phyloP scores from a whole-genome alignment of 768 basidiomycete species.

The Lentinula sp. region DNA sequence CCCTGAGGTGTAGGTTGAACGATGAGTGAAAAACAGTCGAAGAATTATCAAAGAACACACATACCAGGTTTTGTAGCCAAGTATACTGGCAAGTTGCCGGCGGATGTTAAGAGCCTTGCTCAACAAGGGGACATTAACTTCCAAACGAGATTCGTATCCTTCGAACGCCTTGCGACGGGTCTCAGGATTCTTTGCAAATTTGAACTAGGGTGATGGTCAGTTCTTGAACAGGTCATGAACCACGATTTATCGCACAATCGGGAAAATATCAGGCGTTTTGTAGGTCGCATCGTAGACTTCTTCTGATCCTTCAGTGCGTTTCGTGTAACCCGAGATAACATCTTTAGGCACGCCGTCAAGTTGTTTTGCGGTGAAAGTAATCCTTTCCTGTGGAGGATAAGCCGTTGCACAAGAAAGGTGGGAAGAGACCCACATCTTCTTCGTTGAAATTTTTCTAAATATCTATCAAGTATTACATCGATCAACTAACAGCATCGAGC shows the following conservation, averaged over 20 bases:
- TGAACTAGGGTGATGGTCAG: constrained; percentile 44
- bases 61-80: constrained; percentile 71
- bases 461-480: neutral
- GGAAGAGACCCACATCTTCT: constrained; percentile 51
- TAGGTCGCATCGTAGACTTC: constrained; percentile 70
- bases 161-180: constrained; percentile 65
- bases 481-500: constrained; percentile 16
- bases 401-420: neutral
- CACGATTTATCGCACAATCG: constrained; percentile 42
- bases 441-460: constrained; percentile 84
- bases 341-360: constrained; percentile 77
- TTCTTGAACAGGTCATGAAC: neutral
- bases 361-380: constrained; percentile 66
- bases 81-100: constrained; percentile 57
- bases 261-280: constrained; percentile 81
- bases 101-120: constrained; percentile 65
- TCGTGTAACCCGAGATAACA: constrained; percentile 72
- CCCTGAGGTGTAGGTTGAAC: constrained; percentile 28
- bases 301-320: constrained; percentile 50
- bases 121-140: constrained; percentile 66
- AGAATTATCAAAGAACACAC: neutral
- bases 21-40: neutral
- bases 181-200: constrained; percentile 66
- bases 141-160: constrained; percentile 63
- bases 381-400: constrained; percentile 35